Evolutionary conservation across 179 eudicot species (phyloP), one percentile per base, ranked within the genome.

Genomic region (Spinacia oleracea): DNA sequence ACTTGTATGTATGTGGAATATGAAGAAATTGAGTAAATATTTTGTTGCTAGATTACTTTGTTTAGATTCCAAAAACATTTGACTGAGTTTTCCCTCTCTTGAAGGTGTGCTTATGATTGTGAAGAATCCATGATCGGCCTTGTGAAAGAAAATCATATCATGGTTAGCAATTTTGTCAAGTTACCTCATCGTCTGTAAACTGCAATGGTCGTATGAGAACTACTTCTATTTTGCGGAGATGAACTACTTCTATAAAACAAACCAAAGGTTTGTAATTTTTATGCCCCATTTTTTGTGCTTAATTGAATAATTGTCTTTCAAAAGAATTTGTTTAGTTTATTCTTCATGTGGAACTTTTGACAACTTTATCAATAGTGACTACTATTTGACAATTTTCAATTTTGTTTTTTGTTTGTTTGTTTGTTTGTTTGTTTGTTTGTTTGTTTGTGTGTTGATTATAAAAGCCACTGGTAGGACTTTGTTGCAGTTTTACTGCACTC

Each of bases 201-300:
- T 40, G 46, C 73, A 78, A n/a, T 3, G 11, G 66, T 58, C 5
- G 15, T 43, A 48, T 42, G 45, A 29, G 58, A 56, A 58, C 75
- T 32, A 53, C 20, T 51, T 21, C 75, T 32, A 53, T 29, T 51
- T 21, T 15, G 27, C 20, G 51, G 25, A 38, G 29, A 23, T 43
- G 6, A 53, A 74, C 40, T 9, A n/a, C n/a, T n/a, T n/a, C n/a
- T n/a, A n/a, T n/a, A 45, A 74, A 73, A 81, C 79, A 68, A 67
- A 64, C 84, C 81, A 40, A 82, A 82, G 84, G 84, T 82, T 82
- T 82, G 84, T 56, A 27, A 38, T 72, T 67, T 42, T 77, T 58
- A 34, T 77, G 51, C 35, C 6, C 40, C 40, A 38, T 6, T 1
- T 38, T 38, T 38, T 38, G 40, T 38, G 40, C 40, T 38, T 38